Evolutionary conservation across 106 monocot genomes (phyloP), one percentile per base, ranked within the genome.

Genomic region (Phalaenopsis equestris): DNA sequence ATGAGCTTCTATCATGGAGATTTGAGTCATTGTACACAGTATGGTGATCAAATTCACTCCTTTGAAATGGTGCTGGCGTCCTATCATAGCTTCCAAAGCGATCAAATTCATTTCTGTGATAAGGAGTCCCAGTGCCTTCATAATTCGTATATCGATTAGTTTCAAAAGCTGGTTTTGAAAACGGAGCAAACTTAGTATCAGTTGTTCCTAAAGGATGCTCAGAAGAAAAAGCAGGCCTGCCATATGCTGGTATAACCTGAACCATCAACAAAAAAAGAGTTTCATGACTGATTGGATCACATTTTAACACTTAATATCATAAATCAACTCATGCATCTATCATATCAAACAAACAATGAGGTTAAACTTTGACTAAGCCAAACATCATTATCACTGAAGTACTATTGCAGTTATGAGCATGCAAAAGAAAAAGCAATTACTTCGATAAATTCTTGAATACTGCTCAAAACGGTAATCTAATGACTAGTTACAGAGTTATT

Each of bases 241-340:
- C 7, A 87, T 75, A 82, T 75, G 70, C 8, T 72, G 56, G 55
- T 46, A 56, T 75, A 68, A 68, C 83, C 90, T 90, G 84, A 49
- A 52, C 4, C 46, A 48, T 76, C 9, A 18, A 18, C 7, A 47
- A 76, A 24, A 4, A 18, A 74, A 74, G 19, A 74, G 70, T 43
- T 73, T 42, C n/a, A 42, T 8, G 45, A n/a, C 36, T 45, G 41
- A 45, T 43, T 18, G 17, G n/a, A 45, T n/a, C 41, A 42, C 6
- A 74, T 36, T 18, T 45, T 43, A 19, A 12, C 19, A 74, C 36
- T 74, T 24, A 30, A 24, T 16, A 76, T 76, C 49, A 30, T 48
- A 76, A 74, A 74, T 75, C 19, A 49, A 16, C 76, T 30, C 9
- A 76, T 49, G 42, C 17, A 48, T 1, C 12, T 3, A 49, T 5